Conservation (phyloP, 306 rosid species). For the Citrullus mucosospermus region DNA sequence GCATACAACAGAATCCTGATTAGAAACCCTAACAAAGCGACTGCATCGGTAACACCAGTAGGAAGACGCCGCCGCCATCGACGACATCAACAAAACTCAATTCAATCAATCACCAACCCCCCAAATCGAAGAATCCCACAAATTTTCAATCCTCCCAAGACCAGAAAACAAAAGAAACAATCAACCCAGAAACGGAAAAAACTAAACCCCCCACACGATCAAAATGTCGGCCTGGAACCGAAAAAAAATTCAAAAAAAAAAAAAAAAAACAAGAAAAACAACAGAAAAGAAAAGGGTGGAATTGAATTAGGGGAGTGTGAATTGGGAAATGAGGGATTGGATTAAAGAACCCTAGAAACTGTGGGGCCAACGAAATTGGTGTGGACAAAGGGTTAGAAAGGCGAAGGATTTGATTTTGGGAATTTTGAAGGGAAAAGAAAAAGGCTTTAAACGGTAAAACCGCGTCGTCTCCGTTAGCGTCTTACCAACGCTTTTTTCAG, state of each 20-base stretch:
- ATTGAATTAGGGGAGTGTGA: neutral
- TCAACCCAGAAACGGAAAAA: neutral
- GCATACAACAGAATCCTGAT: conserved; percentile 29
- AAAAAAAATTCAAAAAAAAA: neutral
- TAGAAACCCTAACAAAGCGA: conserved; percentile 38
- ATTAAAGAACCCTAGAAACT: conserved; percentile 4
- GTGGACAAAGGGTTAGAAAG: neutral
- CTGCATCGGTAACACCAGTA: conserved; percentile 79
- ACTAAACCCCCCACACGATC: neutral
- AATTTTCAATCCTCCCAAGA: neutral
- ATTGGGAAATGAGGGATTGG: conserved; percentile 10
- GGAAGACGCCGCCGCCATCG: conserved; percentile 29
- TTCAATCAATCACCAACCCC: neutral
- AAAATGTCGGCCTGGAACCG: neutral
- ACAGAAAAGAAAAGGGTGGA: neutral
- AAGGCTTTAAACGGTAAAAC: conserved; percentile 25
- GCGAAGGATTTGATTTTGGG: neutral
- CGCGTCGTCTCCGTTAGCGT: conserved; percentile 42
- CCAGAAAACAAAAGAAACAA: neutral
- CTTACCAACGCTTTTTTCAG: neutral
- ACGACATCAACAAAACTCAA: conserved; percentile 24
- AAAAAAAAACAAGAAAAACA: too few species aligned
- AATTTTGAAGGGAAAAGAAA: neutral
- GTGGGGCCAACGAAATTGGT: conserved; percentile 2
- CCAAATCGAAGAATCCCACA: neutral